Evolutionary conservation across 2,329 filamentous ascomycete genomes (phyloP), one percentile per base, ranked within the genome.

Genomic region (Monilinia laxa): DNA sequence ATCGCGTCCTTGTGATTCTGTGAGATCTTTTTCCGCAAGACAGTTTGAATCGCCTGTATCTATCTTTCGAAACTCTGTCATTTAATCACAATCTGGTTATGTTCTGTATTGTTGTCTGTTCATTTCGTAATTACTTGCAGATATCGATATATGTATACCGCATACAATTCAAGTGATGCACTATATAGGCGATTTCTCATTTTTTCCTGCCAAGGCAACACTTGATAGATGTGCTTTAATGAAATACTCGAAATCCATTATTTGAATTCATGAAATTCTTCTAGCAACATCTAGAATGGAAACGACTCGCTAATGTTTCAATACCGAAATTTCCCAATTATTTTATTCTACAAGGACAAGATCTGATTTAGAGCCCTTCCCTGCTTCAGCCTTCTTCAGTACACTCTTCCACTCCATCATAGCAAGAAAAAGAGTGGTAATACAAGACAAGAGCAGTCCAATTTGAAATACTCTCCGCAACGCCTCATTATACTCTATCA

Each of bases 401-500:
- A 70, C 66, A 51, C 51, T 70, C 28, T 55, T 84, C 87, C 87
- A 90, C 77, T 90, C 84, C 71, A 91, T 82, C 7, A 80, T 77
- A 1, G 81, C 72, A 0, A 83, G 80, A 0, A 85, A 87, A 5
- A 88, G 42, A 16, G 89, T 79, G 5, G 81, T 82, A 16, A 89
- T 66, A 6, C 80, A 80, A 1, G 81, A 80, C 72, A 88, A 77
- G 11, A 84, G 82, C 10, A 88, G 78, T 1, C 81, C 83, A 11
- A 90, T 84, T 68, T 85, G 83, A 73, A 89, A 91, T 0, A 83
- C 83, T 67, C 82, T 77, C 2, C 81, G 81, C 49, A 92, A 76
- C 0, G 87, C 81, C 31, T 79, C 75, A 73, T 90, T 91, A 78
- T 92, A 92, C 0, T 81, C 84, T 0, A 71, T 55, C 11, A 85